These are phyloP conservation scores for Mucor ambiguus DNA, from an alignment of 371 early-diverging fungal species.

Conservation along the genomic window DNA sequence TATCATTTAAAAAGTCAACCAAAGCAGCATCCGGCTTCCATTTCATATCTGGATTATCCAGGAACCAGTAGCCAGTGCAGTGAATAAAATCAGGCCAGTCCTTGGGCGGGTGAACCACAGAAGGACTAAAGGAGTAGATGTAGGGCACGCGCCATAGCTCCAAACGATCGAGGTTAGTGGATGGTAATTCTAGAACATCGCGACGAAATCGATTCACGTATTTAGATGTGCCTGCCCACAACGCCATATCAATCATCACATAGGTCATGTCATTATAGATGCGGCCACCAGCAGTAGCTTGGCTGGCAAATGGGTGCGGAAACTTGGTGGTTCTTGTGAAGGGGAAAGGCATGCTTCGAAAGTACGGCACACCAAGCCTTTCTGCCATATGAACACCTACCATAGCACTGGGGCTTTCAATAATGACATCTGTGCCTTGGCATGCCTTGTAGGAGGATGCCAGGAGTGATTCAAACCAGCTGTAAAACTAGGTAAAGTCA, in stretches of 20 bases:
- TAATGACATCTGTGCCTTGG: conserved; percentile 72
- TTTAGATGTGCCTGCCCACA: conserved; percentile 69
- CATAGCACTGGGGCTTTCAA: conserved; percentile 79
- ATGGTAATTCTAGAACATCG: conserved; percentile 51
- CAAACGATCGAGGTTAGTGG: conserved; percentile 55
- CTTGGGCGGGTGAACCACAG: conserved; percentile 67
- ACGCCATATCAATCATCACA: conserved; percentile 73
- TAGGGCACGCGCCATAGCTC: conserved; percentile 65
- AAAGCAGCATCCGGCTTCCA: conserved; percentile 66
- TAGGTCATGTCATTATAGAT: conserved; percentile 82
- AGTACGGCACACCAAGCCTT: conserved; percentile 68
- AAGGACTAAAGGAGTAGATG: conserved; percentile 76
- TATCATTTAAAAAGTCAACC: conserved; percentile 52
- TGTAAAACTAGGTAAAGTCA: conserved; percentile 52
- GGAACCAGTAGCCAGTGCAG: conserved; percentile 80
- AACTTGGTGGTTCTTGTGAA: conserved; percentile 77
- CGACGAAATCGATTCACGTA: conserved; percentile 72
- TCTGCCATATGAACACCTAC: conserved; percentile 82
- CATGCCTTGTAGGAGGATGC: conserved; percentile 69
- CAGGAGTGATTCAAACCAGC: conserved; percentile 75
- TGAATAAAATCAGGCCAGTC: conserved; percentile 85
- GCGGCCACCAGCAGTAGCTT: conserved; percentile 58
- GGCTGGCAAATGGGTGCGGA: conserved; percentile 82
- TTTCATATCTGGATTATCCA: conserved; percentile 61
- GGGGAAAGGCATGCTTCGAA: conserved; percentile 78